Evolutionary conservation across 768 basidiomycete genomes (phyloP).

Genomic region (Sporobolomyces pararoseus): DNA sequence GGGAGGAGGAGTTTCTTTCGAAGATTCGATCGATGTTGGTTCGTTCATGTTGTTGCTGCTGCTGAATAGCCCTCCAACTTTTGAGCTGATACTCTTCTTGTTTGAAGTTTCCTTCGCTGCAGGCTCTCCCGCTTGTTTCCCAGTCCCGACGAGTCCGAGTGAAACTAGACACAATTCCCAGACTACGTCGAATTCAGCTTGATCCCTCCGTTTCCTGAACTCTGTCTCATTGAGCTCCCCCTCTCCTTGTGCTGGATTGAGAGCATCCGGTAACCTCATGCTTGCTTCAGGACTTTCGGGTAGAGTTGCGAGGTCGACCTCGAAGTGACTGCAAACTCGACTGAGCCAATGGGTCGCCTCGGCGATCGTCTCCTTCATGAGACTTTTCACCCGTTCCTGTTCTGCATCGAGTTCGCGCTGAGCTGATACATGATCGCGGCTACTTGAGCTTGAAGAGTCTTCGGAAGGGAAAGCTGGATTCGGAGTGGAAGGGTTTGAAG

Average conservation of each 20-base stretch:
- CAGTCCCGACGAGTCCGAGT: constrained; percentile 30
- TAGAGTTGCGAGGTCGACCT: constrained; percentile 20
- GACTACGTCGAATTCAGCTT: constrained; percentile 22
- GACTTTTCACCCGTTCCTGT: constrained; percentile 13
- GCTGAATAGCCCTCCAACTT: constrained; percentile 17
- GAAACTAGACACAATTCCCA: constrained; percentile 35
- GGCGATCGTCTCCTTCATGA: constrained; percentile 6
- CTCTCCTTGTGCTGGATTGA: neutral
- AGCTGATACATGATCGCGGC: neutral
- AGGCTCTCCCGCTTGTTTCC: constrained; percentile 6
- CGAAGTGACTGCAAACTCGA: constrained; percentile 27
- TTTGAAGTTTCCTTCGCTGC: neutral
- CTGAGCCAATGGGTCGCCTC: constrained; percentile 24
- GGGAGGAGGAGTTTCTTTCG: neutral
- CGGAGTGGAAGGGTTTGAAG: neutral
- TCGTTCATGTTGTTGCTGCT: neutral
- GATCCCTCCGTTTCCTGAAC: neutral
- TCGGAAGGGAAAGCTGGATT: neutral
- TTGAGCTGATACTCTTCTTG: neutral
- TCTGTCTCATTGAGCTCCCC: neutral
- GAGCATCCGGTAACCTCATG: constrained; percentile 2
- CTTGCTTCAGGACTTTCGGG: constrained; percentile 19
- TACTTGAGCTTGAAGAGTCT: neutral
- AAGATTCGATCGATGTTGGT: neutral
- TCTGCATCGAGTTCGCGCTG: constrained; percentile 29